phyloP scores from a whole-genome alignment of 371 early-diverging fungal genomes.

The Apophysomyces trapeziformis region DNA sequence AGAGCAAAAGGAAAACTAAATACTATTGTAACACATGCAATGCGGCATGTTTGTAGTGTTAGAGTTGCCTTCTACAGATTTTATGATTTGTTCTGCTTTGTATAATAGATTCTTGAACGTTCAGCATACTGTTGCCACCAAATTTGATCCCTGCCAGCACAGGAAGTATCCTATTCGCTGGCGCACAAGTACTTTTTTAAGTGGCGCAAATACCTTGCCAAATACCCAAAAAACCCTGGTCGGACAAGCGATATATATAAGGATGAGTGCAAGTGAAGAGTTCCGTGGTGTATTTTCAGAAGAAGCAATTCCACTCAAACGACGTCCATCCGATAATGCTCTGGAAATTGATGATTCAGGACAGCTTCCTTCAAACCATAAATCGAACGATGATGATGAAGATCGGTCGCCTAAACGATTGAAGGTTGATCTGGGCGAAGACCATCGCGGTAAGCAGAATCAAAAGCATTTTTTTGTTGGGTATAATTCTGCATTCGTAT shows the following conservation, averaged over 20 bases:
- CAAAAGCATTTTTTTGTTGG: neutral
- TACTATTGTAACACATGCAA: no score
- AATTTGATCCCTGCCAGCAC: neutral
- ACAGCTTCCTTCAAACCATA: neutral
- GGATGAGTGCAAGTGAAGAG: slow-evolving; percentile 3
- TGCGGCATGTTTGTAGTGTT: no score
- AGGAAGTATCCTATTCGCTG: neutral
- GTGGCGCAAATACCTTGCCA: neutral
- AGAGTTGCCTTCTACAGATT: no score
- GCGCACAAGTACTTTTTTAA: neutral
- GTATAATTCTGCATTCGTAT: neutral
- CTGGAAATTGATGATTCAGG: neutral
- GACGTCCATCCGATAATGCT: neutral
- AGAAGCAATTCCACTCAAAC: neutral
- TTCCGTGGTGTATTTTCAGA: neutral
- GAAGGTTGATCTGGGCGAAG: slow-evolving; percentile 4
- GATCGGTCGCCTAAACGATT: slow-evolving; percentile 5
- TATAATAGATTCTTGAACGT: no score
- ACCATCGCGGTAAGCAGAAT: neutral
- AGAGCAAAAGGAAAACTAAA: no score
- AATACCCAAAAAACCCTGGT: neutral
- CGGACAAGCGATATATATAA: slow-evolving; percentile 4
- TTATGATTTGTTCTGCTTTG: no score
- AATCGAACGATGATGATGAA: neutral
- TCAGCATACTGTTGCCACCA: no score